Base-by-base conservation (phyloP, 2,329 filamentous ascomycete species). In the Pezicula neosporulosa region DNA sequence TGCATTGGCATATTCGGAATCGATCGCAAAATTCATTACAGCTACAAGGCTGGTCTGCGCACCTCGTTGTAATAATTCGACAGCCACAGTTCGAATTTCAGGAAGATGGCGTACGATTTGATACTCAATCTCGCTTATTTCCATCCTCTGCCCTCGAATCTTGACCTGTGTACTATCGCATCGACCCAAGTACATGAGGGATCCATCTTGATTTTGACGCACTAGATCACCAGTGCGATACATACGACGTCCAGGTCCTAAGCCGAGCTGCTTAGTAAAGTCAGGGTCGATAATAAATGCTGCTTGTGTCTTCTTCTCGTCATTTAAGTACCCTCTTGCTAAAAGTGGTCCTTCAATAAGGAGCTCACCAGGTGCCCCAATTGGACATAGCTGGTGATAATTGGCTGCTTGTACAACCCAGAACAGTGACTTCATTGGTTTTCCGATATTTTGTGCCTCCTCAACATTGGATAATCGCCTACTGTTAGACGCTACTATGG, bases 181-280 rank as follows among this genome's bases (percentile, higher is more conserved):
- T 19, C 83, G 76, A 7, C 83, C 82, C 39, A 83, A 65, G 63
- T 85, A 86, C 30, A 80, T 76, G 55, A 86, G 81, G 16, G 75
- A 77, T 8, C 73, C 74, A 59, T 86, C 77, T 47, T 80, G 69
- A 27, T 84, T 64, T 41, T 84, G 70, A 36, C 82, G 72, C 8
- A 85, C 82, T 2, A 86, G 67, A 63, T 86, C 83, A 6, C 83
- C 83, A 7, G 83, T 86, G n/a, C 81, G 74, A 59, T 86, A 86
- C 16, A 85, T 49, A 30, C 42, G 42, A 44, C 42, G 42, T 28
- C 42, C 42, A 44, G 42, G 27, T 12, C 42, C 42, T 16, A 44
- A 44, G 3, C 42, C 42, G 12, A 44, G 42, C 13, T 28, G 19
- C 42, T 44, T 28, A 5, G 24, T 44, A 28, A 44, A 44, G 42